Conservation (phyloP, 768 basidiomycete species). For the Podaxis rugospora region DNA sequence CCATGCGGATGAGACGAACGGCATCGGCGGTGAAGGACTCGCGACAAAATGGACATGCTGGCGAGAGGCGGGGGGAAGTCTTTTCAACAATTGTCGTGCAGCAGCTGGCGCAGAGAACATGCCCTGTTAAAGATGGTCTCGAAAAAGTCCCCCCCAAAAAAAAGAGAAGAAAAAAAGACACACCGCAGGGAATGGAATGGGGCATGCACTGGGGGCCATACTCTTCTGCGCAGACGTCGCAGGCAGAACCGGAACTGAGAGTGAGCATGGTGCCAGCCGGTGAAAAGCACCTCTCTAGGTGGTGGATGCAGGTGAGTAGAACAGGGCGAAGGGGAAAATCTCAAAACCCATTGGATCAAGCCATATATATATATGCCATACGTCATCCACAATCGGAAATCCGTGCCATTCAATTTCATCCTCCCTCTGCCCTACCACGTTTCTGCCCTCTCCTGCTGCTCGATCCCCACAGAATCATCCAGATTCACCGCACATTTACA, state of each 20-base stretch:
- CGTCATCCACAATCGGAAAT: constrained; percentile 28
- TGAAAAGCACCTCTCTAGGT: constrained; percentile 33
- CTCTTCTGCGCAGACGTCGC: constrained; percentile 90
- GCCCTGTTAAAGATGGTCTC: constrained; percentile 42
- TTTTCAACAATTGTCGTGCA: constrained; percentile 81
- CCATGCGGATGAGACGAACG: constrained; percentile 75
- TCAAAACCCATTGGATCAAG: constrained; percentile 34
- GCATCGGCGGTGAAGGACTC: constrained; percentile 63
- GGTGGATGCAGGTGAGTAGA: constrained; percentile 31
- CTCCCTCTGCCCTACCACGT: constrained; percentile 13
- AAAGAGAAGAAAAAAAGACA: constrained; percentile 24
- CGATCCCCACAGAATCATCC: constrained; percentile 10
- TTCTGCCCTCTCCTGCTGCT: not conserved
- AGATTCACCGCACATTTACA: constrained; percentile 4
- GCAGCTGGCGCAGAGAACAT: constrained; percentile 75
- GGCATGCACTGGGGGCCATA: constrained; percentile 70
- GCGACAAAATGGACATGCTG: constrained; percentile 83
- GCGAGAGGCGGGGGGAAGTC: constrained; percentile 62
- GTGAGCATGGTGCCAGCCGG: constrained; percentile 67
- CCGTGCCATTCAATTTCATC: not conserved
- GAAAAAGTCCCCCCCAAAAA: constrained; percentile 17
- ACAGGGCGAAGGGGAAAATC: constrained; percentile 45
- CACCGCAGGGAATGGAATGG: constrained; percentile 81
- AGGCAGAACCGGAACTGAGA: constrained; percentile 75
- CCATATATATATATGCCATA: constrained; percentile 47